Percentiles rank a stretch among this genome's conserved stretches.
phyloP scores from a whole-genome alignment of 1,284 basidiomycete genomes.

The Marasmius sp. region DNA sequence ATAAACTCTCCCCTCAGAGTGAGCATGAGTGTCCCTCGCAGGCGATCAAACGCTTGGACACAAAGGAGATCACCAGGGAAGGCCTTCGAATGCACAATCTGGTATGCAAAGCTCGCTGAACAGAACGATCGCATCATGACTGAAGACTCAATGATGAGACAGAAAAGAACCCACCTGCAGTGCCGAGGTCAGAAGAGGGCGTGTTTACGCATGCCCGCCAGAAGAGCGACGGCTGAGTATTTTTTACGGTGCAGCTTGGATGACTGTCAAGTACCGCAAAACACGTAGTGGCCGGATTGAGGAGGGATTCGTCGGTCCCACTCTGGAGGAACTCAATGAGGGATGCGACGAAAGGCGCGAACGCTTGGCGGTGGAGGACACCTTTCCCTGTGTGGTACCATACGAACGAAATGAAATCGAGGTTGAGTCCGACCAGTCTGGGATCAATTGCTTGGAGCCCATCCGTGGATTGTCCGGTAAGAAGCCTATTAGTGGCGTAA shows the following conservation, averaged over 20 bases:
- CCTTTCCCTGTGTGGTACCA: constrained; percentile 7
- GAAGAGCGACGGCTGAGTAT: constrained; percentile 17
- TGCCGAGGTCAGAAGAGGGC: constrained; percentile 27
- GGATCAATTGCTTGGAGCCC: background rate
- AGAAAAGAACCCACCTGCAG: constrained; percentile 30
- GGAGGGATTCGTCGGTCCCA: background rate
- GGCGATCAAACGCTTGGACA: constrained; percentile 54
- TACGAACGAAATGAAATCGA: constrained; percentile 5
- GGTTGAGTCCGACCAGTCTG: background rate
- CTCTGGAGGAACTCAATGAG: background rate
- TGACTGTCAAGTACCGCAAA: constrained; percentile 21
- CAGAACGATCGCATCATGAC: constrained; percentile 4
- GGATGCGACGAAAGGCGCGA: constrained; percentile 2
- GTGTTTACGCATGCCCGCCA: constrained; percentile 30
- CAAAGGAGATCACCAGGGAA: constrained; percentile 35
- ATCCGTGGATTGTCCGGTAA: background rate
- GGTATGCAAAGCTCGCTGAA: constrained; percentile 52
- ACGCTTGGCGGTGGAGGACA: constrained; percentile 2
- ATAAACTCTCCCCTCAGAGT: constrained; percentile 42
- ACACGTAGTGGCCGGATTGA: background rate
- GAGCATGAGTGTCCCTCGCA: constrained; percentile 49
- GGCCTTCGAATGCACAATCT: constrained; percentile 32
- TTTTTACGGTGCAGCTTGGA: constrained; percentile 9
- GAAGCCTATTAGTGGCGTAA: background rate
- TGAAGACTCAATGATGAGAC: background rate